Conservation (phyloP, 1,284 basidiomycete species). For the Vanrija sp. region DNA sequence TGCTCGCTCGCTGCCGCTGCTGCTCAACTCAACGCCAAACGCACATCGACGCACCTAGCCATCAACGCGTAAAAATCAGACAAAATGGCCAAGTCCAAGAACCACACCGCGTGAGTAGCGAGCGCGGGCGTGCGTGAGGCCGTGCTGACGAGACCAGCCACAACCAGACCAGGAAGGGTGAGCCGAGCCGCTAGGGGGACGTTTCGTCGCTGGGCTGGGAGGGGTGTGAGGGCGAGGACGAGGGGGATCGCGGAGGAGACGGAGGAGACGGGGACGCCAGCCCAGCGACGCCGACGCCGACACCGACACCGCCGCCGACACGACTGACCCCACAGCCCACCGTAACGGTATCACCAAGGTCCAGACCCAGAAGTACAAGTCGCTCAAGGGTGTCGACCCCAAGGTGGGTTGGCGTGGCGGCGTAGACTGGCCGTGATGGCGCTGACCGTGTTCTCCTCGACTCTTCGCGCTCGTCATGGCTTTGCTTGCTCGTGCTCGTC, state of each 20-base stretch:
- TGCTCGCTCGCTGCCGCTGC: no score
- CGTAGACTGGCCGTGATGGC: background rate
- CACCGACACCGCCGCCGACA: background rate
- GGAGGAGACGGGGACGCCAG: background rate
- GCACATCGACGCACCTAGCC: background rate
- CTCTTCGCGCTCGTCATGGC: background rate
- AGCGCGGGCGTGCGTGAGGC: background rate
- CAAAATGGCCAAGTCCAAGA: slow-evolving; percentile 58
- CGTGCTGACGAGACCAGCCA: slow-evolving; percentile 61
- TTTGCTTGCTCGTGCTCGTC: background rate
- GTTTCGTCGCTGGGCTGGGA: background rate
- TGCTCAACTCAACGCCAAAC: slow-evolving; percentile 1
- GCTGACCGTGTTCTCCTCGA: background rate
- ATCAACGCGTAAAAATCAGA: background rate
- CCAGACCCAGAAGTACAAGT: slow-evolving; percentile 69
- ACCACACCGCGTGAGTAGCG: slow-evolving; percentile 51
- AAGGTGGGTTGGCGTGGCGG: slow-evolving; percentile 41
- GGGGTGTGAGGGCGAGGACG: background rate
- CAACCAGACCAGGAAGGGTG: slow-evolving; percentile 68
- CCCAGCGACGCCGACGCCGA: background rate
- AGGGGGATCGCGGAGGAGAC: background rate
- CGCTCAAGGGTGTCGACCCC: slow-evolving; percentile 73
- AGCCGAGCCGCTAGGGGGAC: slow-evolving; percentile 1
- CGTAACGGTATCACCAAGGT: slow-evolving; percentile 92
- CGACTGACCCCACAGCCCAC: slow-evolving; percentile 61